Conservation (phyloP, 805 yeast species). For the Peterozyma xylosa region DNA sequence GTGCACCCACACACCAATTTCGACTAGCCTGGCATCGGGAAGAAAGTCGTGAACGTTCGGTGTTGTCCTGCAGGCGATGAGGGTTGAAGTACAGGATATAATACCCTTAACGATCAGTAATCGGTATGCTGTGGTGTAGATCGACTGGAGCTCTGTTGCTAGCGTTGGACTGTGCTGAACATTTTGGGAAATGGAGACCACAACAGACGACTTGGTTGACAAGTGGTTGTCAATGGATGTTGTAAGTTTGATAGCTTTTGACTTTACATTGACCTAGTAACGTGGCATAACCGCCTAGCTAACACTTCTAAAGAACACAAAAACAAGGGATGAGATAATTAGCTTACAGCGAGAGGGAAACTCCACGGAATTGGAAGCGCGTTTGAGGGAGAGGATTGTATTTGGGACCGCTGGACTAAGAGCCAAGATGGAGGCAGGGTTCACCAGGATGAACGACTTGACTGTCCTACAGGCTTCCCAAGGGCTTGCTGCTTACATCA, state of each 20-base stretch:
- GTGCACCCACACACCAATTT: no score
- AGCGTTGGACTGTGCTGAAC: no score
- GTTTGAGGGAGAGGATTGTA: conserved; percentile 53
- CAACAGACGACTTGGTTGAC: conserved; percentile 18
- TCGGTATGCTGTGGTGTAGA: no score
- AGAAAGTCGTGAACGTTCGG: no score
- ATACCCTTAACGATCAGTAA: no score
- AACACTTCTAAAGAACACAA: conserved; percentile 12
- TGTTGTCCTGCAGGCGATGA: no score
- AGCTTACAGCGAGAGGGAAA: conserved; percentile 30
- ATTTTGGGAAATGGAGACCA: background rate
- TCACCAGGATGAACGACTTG: conserved; percentile 79
- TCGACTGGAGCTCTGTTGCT: no score
- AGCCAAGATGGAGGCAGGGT: conserved; percentile 86
- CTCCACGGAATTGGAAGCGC: conserved; percentile 36
- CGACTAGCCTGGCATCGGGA: no score
- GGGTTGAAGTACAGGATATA: no score
- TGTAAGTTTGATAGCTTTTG: conserved; percentile 11
- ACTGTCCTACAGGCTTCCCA: conserved; percentile 89
- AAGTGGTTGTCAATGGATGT: conserved; percentile 33
- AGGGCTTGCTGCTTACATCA: conserved; percentile 53
- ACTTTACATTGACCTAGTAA: background rate
- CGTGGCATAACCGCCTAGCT: background rate
- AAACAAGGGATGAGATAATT: conserved; percentile 48
- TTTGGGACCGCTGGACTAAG: conserved; percentile 96